phyloP scores from a whole-genome alignment of 169 alveolate genomes.

The Cyclospora cayetanensis region DNA sequence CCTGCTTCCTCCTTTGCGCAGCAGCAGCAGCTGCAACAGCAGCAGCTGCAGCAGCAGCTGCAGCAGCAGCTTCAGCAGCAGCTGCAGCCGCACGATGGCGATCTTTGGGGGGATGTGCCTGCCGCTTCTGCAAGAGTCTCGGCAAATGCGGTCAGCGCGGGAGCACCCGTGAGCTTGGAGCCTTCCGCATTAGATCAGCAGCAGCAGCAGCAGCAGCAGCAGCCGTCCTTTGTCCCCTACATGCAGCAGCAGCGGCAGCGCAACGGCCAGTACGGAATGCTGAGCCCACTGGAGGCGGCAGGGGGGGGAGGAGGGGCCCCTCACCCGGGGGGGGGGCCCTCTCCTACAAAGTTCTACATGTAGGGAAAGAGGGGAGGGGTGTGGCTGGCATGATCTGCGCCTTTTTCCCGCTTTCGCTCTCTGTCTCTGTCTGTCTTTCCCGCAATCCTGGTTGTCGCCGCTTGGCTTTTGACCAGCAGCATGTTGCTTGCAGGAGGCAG shows the following conservation, averaged over 20 bases:
- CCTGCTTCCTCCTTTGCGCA: not conserved
- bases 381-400: too few relatives aligned
- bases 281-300: not conserved
- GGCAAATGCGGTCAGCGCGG: not conserved
- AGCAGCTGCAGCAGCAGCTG: too few relatives aligned
- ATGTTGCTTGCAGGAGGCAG: too few relatives aligned
- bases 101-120: constrained; percentile 2
- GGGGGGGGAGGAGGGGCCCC: not conserved
- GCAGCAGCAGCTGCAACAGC: constrained; percentile 44
- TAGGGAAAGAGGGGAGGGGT: too few relatives aligned
- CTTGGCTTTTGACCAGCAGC: too few relatives aligned
- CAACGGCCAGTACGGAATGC: constrained; percentile 8
- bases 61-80: too few relatives aligned
- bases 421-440: too few relatives aligned
- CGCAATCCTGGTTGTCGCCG: too few relatives aligned
- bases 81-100: constrained; percentile 17
- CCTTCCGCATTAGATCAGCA: not conserved
- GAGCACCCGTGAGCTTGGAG: not conserved
- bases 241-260: too few relatives aligned
- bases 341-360: not conserved
- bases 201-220: constrained; percentile 9
- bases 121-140: not conserved
- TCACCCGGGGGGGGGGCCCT: not conserved
- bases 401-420: too few relatives aligned
- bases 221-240: not conserved